Percentiles rank a stretch among this genome's conserved stretches.
Evolutionary conservation across 495 filamentous ascomycete genomes (phyloP).

Genomic region (Lasiosphaeria hispida): DNA sequence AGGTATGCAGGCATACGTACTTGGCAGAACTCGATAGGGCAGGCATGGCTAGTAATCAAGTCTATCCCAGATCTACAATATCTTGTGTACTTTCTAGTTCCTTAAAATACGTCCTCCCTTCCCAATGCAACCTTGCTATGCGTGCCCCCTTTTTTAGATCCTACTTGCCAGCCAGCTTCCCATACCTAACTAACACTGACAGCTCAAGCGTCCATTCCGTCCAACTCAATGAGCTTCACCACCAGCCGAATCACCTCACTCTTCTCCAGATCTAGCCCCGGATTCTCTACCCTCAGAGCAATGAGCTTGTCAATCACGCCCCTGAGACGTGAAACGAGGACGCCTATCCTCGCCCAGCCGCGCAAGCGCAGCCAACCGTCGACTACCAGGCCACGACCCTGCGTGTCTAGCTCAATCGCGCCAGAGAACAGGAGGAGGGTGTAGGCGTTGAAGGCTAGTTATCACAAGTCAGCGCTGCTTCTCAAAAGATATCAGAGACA

Average conservation of each 20-base stretch:
- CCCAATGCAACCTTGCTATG: background rate
- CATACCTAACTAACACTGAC: background rate
- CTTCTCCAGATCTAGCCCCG: constrained; percentile 53
- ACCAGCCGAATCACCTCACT: constrained; percentile 74
- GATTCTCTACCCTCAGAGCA: constrained; percentile 74
- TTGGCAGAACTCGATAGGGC: too few relatives aligned
- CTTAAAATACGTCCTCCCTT: background rate
- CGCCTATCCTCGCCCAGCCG: constrained; percentile 94
- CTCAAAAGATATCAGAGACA: background rate
- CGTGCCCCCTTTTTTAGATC: background rate
- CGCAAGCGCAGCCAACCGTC: constrained; percentile 89
- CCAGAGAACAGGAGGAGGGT: constrained; percentile 89
- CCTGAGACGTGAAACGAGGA: constrained; percentile 77
- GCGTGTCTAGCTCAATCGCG: constrained; percentile 77
- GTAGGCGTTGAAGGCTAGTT: constrained; percentile 81
- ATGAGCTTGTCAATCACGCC: constrained; percentile 84
- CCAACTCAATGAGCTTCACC: constrained; percentile 76
- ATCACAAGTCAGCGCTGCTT: background rate
- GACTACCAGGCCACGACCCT: constrained; percentile 82
- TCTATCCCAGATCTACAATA: too few relatives aligned
- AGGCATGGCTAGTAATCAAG: too few relatives aligned
- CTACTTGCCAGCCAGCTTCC: background rate
- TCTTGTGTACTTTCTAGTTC: background rate
- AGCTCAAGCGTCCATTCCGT: constrained; percentile 68
- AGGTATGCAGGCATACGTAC: background rate